Conservation (phyloP, 768 basidiomycete genomes). For the Termitomyces sp. region DNA sequence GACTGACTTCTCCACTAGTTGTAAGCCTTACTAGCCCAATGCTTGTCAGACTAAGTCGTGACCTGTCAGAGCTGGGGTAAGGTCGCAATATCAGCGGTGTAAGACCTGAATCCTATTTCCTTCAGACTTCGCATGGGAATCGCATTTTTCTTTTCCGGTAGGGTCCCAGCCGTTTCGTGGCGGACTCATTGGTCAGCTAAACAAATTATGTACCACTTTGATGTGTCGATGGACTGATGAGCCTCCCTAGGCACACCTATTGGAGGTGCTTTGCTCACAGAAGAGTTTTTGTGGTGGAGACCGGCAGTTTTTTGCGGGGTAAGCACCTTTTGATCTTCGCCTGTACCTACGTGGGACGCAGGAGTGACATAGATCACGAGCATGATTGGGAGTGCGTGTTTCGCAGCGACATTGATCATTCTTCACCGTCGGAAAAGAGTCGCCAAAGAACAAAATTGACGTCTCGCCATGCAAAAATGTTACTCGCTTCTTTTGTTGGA, state of each 20-base stretch:
- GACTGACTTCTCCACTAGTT: neutral
- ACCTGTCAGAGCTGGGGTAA: conserved; percentile 2
- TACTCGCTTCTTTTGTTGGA: too few species aligned
- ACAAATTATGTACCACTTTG: neutral
- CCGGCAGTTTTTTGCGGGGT: conserved; percentile 2
- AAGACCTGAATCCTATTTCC: neutral
- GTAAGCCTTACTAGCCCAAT: neutral
- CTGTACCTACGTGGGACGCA: neutral
- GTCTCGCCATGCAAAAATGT: neutral
- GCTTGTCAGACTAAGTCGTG: neutral
- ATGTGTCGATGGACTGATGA: neutral
- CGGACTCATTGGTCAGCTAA: conserved; percentile 1
- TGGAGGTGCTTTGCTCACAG: neutral
- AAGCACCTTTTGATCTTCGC: neutral
- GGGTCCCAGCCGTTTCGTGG: neutral
- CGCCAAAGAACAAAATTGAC: neutral
- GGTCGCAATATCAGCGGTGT: neutral
- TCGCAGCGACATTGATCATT: neutral
- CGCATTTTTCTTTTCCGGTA: neutral
- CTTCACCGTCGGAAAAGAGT: neutral
- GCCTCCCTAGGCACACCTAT: neutral
- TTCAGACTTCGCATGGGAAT: neutral
- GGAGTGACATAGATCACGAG: neutral
- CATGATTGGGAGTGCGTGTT: neutral
- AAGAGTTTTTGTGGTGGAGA: conserved; percentile 2